Conservation (phyloP, 805 yeast species). For the Ascoidea asiatica region DNA sequence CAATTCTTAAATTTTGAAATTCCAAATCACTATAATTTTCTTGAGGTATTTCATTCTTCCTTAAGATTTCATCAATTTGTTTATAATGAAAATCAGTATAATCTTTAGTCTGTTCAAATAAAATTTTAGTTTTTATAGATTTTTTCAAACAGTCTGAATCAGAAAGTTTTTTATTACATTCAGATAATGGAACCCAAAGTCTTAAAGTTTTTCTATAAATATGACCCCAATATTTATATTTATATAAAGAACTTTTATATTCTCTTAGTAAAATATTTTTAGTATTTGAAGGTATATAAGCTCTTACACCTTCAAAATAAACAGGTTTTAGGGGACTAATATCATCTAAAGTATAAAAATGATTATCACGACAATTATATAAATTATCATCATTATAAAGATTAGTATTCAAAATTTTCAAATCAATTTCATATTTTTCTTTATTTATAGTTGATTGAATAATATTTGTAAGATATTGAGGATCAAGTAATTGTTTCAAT, state of each 20-base stretch:
- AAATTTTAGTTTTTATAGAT: neutral
- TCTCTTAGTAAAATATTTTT: constrained; percentile 10
- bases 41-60: neutral
- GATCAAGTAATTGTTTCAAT: constrained; percentile 3
- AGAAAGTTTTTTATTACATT: neutral
- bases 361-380: constrained; percentile 48
- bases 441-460: neutral
- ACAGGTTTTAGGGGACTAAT: constrained; percentile 38
- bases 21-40: neutral
- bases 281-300: constrained; percentile 37
- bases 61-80: neutral
- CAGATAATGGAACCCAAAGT: constrained; percentile 5
- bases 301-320: constrained; percentile 42
- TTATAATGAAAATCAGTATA: constrained; percentile 1
- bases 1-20: neutral
- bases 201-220: constrained; percentile 1
- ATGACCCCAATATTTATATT: constrained; percentile 1
- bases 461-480: constrained; percentile 1
- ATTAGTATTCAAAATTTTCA: constrained; percentile 18
- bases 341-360: constrained; percentile 33
- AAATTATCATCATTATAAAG: constrained; percentile 17
- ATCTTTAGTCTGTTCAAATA: constrained; percentile 1
- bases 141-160: constrained; percentile 1
- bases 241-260: constrained; percentile 2
- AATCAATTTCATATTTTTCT: constrained; percentile 2